Conservation (phyloP, 345 rosid species). For the Arabis hirsuta region DNA sequence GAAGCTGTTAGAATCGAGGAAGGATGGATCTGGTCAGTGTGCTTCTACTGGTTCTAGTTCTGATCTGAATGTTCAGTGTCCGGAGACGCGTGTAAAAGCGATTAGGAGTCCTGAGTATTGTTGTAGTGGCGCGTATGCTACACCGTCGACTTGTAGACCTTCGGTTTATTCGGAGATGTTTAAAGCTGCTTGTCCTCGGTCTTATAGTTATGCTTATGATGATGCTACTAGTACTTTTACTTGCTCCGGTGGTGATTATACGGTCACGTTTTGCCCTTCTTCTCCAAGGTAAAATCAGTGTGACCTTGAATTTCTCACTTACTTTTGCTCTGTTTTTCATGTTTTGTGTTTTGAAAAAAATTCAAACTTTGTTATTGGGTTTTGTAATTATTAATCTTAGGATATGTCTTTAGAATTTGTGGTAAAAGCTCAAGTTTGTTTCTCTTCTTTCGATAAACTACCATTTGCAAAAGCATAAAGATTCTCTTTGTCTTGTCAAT, state of each 20-base stretch:
- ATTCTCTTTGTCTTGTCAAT: constrained; percentile 20
- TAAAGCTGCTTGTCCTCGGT: constrained; percentile 87
- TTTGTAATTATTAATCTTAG: constrained; percentile 30
- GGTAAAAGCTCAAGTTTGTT: constrained; percentile 41
- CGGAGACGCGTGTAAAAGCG: constrained; percentile 88
- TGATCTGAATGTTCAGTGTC: constrained; percentile 83
- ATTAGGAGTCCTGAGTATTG: constrained; percentile 93
- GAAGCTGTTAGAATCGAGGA: constrained; percentile 69
- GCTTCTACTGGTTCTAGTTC: constrained; percentile 74
- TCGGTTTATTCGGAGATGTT: constrained; percentile 90
- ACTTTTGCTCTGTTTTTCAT: neutral
- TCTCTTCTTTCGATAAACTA: constrained; percentile 40
- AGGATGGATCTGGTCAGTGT: constrained; percentile 84
- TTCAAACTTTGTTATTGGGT: constrained; percentile 13
- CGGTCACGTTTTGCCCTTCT: constrained; percentile 94
- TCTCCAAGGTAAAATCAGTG: constrained; percentile 61
- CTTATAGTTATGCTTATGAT: constrained; percentile 95
- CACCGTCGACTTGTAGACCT: constrained; percentile 83
- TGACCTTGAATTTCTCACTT: neutral
- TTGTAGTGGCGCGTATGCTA: constrained; percentile 91
- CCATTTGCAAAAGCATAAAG: constrained; percentile 12
- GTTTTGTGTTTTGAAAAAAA: neutral
- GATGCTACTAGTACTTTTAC: constrained; percentile 94
- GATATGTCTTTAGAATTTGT: neutral
- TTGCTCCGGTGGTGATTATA: constrained; percentile 84